Base-by-base conservation (phyloP, 2,329 filamentous ascomycete genomes). In the Geosmithia flava region DNA sequence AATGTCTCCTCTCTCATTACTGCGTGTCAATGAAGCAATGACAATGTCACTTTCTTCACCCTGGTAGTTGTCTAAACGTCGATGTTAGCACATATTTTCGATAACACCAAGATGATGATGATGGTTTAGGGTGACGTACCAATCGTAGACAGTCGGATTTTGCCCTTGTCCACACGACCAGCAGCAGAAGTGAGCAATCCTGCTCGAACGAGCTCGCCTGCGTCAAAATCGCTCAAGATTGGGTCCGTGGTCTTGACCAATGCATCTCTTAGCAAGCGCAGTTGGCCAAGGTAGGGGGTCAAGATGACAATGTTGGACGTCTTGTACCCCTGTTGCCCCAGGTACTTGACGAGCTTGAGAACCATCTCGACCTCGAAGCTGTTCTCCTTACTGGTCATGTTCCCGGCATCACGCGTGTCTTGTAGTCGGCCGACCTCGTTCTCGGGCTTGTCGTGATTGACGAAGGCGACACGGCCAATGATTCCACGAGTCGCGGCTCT, bases 41-140 rank as follows among this genome's bases (percentile, higher is more conserved):
- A 90, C 69, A 7, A 90, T 66, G 47, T 85, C 81, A 1, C 78
- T 80, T 55, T 90, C 84, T 56, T 90, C 84, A 0, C 85, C 85
- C 54, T 90, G 83, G 48, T 87, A 89, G 53, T 88, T 89, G 58
- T 87, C 33, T 37, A 37, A 7, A 13, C 11, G 15, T 13, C 15
- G 6, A 37, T 13, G 33, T 37, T 37, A 11, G 15, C 15, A 3
- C 6, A 11, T 37, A 37, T 13, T 37, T 3, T 7, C 29, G 11
- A 30, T 30, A 6, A 30, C 29, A 11, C 7, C 6, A 30, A 6
- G 33, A 13, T 11, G 10, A 37, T 37, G 15, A 37, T 27, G 4
- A 6, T 3, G 33, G 15, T 7, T 37, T 11, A 37, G 33, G 3
- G 33, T 3, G 15, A 13, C 33, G 5, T 37, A 37, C 33, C 82